Percentiles rank a stretch among this genome's conserved stretches.
These are phyloP conservation scores for Spongispora temasekensis DNA, from an alignment of 1,284 basidiomycete species.

Conservation along the genomic window DNA sequence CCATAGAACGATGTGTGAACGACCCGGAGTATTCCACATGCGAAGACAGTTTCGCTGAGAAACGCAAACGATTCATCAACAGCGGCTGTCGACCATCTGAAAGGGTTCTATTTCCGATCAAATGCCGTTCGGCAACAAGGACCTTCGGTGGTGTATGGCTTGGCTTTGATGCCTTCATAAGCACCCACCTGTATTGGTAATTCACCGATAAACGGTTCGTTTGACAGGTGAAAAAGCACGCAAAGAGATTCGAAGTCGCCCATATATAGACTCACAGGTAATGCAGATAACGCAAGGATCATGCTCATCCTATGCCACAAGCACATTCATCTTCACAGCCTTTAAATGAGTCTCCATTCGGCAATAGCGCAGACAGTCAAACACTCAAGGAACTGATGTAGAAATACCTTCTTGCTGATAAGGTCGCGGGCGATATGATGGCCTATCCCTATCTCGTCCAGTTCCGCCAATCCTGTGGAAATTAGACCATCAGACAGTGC, in stretches of 20 bases:
- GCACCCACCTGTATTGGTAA: too few relatives aligned
- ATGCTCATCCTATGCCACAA: not conserved
- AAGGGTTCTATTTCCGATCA: not conserved
- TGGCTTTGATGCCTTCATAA: too few relatives aligned
- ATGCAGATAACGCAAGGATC: not conserved
- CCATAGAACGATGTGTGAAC: too few relatives aligned
- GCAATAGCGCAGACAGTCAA: not conserved
- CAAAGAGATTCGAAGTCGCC: not conserved
- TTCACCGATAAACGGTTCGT: too few relatives aligned
- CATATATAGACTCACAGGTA: not conserved
- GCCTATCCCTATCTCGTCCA: not conserved
- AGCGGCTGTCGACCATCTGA: not conserved
- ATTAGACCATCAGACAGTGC: not conserved
- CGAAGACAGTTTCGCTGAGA: constrained; percentile 10
- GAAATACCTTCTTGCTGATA: not conserved
- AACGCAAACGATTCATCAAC: not conserved
- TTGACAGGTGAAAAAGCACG: too few relatives aligned
- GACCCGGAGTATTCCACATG: too few relatives aligned
- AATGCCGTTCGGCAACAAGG: not conserved
- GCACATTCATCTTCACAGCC: constrained; percentile 1
- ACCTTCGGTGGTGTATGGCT: too few relatives aligned
- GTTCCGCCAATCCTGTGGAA: constrained; percentile 1
- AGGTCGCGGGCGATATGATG: not conserved
- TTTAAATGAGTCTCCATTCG: not conserved
- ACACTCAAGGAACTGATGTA: too few relatives aligned